Evolutionary conservation across 805 yeast genomes (phyloP), one percentile per base, ranked within the genome.

Genomic region (Millerozyma acaciae): DNA sequence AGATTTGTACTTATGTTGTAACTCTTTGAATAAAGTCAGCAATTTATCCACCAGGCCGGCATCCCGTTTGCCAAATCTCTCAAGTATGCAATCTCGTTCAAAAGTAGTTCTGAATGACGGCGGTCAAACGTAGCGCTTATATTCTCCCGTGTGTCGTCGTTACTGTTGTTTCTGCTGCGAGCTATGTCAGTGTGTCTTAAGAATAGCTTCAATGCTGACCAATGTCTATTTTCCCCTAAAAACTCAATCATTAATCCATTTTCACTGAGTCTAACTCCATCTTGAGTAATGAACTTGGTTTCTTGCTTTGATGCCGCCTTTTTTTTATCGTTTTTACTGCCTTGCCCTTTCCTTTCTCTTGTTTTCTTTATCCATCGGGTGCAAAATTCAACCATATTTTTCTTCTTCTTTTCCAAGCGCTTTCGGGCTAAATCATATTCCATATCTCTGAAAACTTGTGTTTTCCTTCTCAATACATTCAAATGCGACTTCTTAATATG

Each of bases 201-300:
- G 20, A 33, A 21, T 12, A 33, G 16, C 20, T 27, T 26, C 8
- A 33, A 14, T 9, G 26, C 14, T 7, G 21, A 16, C 29, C 29
- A 26, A 8, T 13, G 6, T 16, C 12, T 19, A 18, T 26, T 19
- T 16, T 15, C 14, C 15, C 16, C 19, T 16, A 31, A 27, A 27
- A 33, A 33, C 14, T 33, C 35, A 8, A 33, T 33, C 6, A 15
- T 20, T 13, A 33, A 26, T 8, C 35, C 35, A 21, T 33, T 26
- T 8, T 26, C 26, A 23, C 35, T 33, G 5, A 33, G 5, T n/a
- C 16, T 6, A 26, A n/a, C 12, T 8, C 9, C 16, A 6, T 15
- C 29, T 16, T 26, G 17, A 14, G 12, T 8, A 26, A 26, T 13
- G 15, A 26, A 14, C 17, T 23, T 23, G 22, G 8, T 8, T 20